Conservation (phyloP, 2,329 filamentous ascomycete genomes). For the Stemphylium vesicarium region DNA sequence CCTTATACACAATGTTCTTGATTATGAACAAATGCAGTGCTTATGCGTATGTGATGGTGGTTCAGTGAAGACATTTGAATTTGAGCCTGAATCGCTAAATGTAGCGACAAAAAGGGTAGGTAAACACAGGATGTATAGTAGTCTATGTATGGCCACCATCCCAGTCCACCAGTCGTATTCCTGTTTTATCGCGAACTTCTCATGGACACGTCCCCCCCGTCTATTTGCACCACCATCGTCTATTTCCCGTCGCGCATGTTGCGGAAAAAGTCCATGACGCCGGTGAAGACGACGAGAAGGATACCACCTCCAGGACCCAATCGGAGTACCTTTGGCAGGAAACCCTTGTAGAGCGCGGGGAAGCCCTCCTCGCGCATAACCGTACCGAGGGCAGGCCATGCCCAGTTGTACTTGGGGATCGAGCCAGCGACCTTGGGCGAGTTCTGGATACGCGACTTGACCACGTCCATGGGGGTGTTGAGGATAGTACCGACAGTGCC, state of each 20-base stretch:
- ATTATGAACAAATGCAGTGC: not conserved
- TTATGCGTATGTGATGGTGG: not conserved
- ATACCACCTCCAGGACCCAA: conserved; percentile 75
- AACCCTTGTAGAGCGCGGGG: conserved; percentile 92
- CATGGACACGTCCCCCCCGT: no score
- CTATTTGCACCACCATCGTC: not conserved
- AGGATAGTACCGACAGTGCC: conserved; percentile 89
- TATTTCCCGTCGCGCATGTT: conserved; percentile 60
- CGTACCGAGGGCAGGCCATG: conserved; percentile 82
- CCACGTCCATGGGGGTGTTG: conserved; percentile 96
- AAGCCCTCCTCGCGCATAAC: conserved; percentile 95
- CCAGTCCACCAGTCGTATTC: not conserved
- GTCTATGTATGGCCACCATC: not conserved
- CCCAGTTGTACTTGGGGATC: conserved; percentile 98
- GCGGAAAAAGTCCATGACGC: conserved; percentile 91
- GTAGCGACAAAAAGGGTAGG: not conserved
- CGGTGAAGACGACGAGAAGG: conserved; percentile 84
- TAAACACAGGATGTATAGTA: not conserved
- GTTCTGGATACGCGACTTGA: conserved; percentile 98
- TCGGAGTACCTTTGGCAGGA: conserved; percentile 90
- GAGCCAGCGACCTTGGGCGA: conserved; percentile 80
- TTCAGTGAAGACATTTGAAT: not conserved
- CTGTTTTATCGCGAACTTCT: not conserved
- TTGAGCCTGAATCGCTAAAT: not conserved
- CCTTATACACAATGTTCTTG: not conserved